Evolutionary conservation across 352 stramenopile genomes (phyloP), one percentile per base, ranked within the genome.

Genomic region (Phytophthora syringae): DNA sequence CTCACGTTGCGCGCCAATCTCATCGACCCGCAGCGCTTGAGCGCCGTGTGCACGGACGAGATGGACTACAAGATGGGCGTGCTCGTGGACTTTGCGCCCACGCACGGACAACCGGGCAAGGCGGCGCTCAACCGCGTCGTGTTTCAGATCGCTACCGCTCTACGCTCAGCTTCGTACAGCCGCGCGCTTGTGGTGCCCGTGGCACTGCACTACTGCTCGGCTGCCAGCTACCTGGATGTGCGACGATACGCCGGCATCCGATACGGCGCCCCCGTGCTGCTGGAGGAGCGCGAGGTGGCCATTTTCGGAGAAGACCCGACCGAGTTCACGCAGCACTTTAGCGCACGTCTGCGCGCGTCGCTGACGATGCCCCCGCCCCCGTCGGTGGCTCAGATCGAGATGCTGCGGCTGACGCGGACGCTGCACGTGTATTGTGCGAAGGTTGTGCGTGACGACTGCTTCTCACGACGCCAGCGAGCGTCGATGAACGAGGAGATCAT

Each of bases 401-500:
- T 90, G 53, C 62, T 92, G 32, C 75, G 76, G 0, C 67, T 92
- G 9, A 86, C 83, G n/a, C 79, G 80, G 6, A 89, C 79, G 51
- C 69, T 92, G 16, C 81, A 92, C 60, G 80, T 92, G 21, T 87
- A 85, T 52, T 92, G 83, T 52, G 82, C 80, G 21, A 86, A 86
- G 45, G 76, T 89, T 5, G 72, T 84, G 32, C 72, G 74, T 15
- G 81, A 92, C 64, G 80, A 90, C 57, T 90, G 80, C 60, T 92
- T 92, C 39, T 90, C 83, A 16, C 66, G 79, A 32, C 72, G 83
- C 49, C 83, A 92, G 63, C 86, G 87, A 34, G 83, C 83, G 25
- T 92, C 79, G 4, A 90, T 92, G 80, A 92, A 92, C 65, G 83
- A 92, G 59, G 83, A 92, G 45, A 88, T 90, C 34, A 64, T 92